Percentiles rank a stretch among this genome's conserved stretches.
phyloP scores from a whole-genome alignment of 768 basidiomycete genomes.

The Ramaria sp. region DNA sequence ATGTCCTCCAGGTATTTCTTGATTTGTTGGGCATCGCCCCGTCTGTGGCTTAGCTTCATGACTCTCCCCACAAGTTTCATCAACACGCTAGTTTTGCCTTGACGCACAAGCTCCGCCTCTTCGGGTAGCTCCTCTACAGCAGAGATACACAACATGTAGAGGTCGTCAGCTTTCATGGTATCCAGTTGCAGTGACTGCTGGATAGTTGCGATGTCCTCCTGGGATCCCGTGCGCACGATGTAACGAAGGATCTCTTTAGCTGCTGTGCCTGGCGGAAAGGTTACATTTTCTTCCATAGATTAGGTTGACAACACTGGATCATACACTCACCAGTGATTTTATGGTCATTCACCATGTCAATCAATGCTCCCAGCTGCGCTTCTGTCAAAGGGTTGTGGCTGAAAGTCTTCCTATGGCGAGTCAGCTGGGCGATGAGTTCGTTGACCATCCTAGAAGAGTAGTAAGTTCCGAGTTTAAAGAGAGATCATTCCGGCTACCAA shows the following conservation, averaged over 20 bases:
- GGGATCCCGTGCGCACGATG: conserved; percentile 24
- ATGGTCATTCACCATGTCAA: conserved; percentile 59
- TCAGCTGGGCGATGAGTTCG: conserved; percentile 72
- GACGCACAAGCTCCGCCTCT: conserved; percentile 52
- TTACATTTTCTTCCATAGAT: conserved; percentile 4
- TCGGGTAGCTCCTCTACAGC: conserved; percentile 56
- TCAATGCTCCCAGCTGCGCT: conserved; percentile 59
- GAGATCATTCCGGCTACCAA: conserved; percentile 41
- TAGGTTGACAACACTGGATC: not conserved
- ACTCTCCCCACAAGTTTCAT: conserved; percentile 78
- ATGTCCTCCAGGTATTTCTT: conserved; percentile 39
- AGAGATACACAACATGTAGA: conserved; percentile 36
- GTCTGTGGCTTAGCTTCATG: conserved; percentile 72
- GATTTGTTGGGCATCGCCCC: conserved; percentile 59
- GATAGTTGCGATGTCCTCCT: conserved; percentile 29
- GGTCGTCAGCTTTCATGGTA: not conserved
- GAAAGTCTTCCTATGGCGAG: conserved; percentile 44
- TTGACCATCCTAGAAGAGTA: conserved; percentile 69
- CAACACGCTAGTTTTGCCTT: conserved; percentile 66
- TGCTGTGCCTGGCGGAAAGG: conserved; percentile 45
- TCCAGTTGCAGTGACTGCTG: conserved; percentile 14
- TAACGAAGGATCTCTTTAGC: conserved; percentile 36
- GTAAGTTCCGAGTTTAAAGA: not conserved
- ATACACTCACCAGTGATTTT: conserved; percentile 54
- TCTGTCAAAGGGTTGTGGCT: conserved; percentile 47